Conservation (phyloP, 148 eudicot species). For the Diospyros kaki region DNA sequence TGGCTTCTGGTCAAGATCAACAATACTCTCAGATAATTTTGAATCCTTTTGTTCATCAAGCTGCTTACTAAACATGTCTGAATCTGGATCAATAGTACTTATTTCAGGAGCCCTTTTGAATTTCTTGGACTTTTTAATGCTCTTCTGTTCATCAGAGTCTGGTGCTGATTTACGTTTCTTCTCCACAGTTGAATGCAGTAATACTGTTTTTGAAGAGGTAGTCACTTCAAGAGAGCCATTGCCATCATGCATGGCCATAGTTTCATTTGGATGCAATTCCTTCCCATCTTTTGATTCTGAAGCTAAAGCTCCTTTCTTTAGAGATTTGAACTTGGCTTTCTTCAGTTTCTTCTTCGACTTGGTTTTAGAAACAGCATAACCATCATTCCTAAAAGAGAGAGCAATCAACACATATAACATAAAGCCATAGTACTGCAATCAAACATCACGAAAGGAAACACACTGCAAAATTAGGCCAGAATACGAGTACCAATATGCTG, state of each 20-base stretch:
- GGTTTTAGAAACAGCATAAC: constrained; percentile 36
- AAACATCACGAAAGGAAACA: background rate
- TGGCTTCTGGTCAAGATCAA: constrained; percentile 59
- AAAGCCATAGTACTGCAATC: background rate
- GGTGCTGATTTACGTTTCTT: constrained; percentile 60
- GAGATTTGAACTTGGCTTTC: constrained; percentile 86
- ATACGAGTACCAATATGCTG: background rate
- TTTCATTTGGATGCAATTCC: constrained; percentile 44
- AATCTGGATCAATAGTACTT: constrained; percentile 24
- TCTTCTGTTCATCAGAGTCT: constrained; percentile 37
- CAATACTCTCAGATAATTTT: constrained; percentile 35
- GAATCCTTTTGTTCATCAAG: constrained; percentile 52
- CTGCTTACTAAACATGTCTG: constrained; percentile 31
- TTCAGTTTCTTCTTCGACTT: constrained; percentile 85
- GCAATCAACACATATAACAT: constrained; percentile 5
- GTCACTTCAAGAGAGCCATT: constrained; percentile 36
- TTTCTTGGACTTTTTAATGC: constrained; percentile 55
- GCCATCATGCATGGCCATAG: constrained; percentile 44
- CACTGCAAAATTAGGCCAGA: no score
- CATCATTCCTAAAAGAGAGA: constrained; percentile 41
- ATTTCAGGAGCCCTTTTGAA: constrained; percentile 49
- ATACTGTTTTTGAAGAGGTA: constrained; percentile 32
- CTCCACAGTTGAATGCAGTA: constrained; percentile 30
- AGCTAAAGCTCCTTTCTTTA: constrained; percentile 69
- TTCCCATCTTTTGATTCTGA: constrained; percentile 38